These are phyloP conservation scores for Fibroporia radiculosa DNA, from an alignment of 768 basidiomycete species.

Conservation along the genomic window DNA sequence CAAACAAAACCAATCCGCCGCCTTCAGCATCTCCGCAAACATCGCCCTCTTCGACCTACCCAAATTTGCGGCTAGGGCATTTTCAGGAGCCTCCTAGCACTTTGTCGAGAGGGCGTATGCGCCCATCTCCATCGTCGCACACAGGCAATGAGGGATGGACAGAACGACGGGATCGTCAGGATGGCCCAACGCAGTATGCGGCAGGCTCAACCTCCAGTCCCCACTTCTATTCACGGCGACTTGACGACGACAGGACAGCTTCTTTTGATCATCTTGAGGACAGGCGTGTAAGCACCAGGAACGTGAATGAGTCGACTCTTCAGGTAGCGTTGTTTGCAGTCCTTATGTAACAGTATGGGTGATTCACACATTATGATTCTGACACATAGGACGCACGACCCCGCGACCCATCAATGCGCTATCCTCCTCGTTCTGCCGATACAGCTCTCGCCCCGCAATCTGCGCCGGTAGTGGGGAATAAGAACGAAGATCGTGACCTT, in stretches of 20 bases:
- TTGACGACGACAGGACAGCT: not conserved
- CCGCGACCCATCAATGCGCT: too few species aligned
- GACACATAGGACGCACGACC: too few species aligned
- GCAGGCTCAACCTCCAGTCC: not conserved
- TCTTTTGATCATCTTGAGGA: not conserved
- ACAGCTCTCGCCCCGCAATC: too few species aligned
- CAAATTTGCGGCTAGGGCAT: not conserved
- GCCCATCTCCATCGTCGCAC: not conserved
- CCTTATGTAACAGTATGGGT: too few species aligned
- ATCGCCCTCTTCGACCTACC: not conserved
- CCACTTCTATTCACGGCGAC: not conserved
- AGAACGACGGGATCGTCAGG: not conserved
- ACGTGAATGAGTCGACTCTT: too few species aligned
- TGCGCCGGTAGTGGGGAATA: too few species aligned
- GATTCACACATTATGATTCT: too few species aligned
- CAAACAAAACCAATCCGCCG: slow-evolving; percentile 2
- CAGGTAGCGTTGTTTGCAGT: too few species aligned
- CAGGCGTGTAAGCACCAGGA: too few species aligned
- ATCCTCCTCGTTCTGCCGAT: too few species aligned
- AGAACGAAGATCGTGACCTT: too few species aligned
- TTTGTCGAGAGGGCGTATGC: too few species aligned
- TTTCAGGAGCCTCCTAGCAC: not conserved
- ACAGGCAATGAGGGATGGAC: not conserved
- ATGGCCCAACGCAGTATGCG: not conserved
- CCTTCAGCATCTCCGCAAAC: not conserved